Percentiles rank a stretch among this genome's conserved stretches.
Conservation (phyloP, 108 stramenopile species). For the Chaetoceros muelleri region DNA sequence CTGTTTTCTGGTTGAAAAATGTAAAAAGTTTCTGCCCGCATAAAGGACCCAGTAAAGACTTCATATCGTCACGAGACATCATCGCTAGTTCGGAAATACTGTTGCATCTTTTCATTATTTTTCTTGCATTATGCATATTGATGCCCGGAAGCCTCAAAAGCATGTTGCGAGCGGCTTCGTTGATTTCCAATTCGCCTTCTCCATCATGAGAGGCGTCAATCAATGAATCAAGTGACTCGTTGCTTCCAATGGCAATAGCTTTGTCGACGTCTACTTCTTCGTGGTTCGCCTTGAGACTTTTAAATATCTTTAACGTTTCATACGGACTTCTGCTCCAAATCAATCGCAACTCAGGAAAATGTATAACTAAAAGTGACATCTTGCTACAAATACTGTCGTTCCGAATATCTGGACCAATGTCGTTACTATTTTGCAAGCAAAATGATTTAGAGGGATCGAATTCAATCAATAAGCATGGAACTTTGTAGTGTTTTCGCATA, state of each 20-base stretch:
- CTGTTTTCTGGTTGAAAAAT: slow-evolving; percentile 63
- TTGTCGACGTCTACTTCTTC: slow-evolving; percentile 79
- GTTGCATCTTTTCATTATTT: slow-evolving; percentile 77
- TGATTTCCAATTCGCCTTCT: slow-evolving; percentile 41
- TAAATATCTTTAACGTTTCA: slow-evolving; percentile 88
- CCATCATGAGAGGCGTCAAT: slow-evolving; percentile 22
- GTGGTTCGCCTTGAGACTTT: slow-evolving; percentile 67
- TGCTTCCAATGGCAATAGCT: slow-evolving; percentile 72
- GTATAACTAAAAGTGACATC: slow-evolving; percentile 69
- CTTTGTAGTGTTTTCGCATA: slow-evolving; percentile 89
- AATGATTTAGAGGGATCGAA: slow-evolving; percentile 89
- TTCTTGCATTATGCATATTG: slow-evolving; percentile 66
- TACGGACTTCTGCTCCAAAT: slow-evolving; percentile 92
- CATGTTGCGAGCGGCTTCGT: slow-evolving; percentile 82
- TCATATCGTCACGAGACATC: slow-evolving; percentile 70
- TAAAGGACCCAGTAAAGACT: slow-evolving; percentile 62
- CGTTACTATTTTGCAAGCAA: slow-evolving; percentile 64
- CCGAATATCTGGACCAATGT: slow-evolving; percentile 76
- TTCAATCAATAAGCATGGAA: slow-evolving; percentile 87
- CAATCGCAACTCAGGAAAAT: slow-evolving; percentile 87
- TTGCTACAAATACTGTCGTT: slow-evolving; percentile 77
- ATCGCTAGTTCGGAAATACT: slow-evolving; percentile 66
- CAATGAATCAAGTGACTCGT: slow-evolving; percentile 62
- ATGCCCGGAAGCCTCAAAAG: slow-evolving; percentile 85
- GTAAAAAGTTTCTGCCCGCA: slow-evolving; percentile 82